These are phyloP conservation scores for Chytridium lagenaria DNA, from an alignment of 371 early-diverging fungal genomes.

Conservation along the genomic window DNA sequence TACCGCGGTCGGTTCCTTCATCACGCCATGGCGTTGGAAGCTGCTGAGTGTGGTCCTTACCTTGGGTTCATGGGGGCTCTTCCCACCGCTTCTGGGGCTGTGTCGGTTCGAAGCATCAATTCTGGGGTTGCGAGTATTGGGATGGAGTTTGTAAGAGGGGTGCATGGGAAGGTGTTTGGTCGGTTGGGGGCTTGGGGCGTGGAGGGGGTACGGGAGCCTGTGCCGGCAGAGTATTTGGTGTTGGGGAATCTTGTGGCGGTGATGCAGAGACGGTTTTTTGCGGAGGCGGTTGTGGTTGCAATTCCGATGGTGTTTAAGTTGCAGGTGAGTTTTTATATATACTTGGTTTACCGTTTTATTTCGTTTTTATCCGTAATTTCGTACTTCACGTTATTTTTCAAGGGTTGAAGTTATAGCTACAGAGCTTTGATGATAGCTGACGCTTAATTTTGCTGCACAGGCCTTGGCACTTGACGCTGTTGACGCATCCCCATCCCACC, in stretches of 20 bases:
- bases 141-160: neutral
- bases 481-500: conserved; percentile 52
- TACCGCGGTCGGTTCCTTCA: conserved; percentile 11
- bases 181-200: conserved; percentile 57
- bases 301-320: conserved; percentile 68
- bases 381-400: neutral
- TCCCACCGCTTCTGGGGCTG: too few species aligned
- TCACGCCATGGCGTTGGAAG: conserved; percentile 8
- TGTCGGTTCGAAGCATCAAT: too few species aligned
- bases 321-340: too few species aligned
- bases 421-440: neutral
- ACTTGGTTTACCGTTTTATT: too few species aligned
- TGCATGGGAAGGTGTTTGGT: neutral
- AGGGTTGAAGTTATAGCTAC: neutral
- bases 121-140: too few species aligned
- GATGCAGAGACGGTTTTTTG: conserved; percentile 58
- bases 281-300: conserved; percentile 66
- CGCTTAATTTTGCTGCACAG: too few species aligned
- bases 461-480: too few species aligned
- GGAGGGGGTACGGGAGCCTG: conserved; percentile 51
- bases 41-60: conserved; percentile 16
- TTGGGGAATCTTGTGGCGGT: conserved; percentile 61
- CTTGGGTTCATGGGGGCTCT: too few species aligned
- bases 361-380: neutral
- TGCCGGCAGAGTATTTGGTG: conserved; percentile 65